Base-by-base conservation (phyloP, 1,284 basidiomycete species). In the Rhodotorula sp. region DNA sequence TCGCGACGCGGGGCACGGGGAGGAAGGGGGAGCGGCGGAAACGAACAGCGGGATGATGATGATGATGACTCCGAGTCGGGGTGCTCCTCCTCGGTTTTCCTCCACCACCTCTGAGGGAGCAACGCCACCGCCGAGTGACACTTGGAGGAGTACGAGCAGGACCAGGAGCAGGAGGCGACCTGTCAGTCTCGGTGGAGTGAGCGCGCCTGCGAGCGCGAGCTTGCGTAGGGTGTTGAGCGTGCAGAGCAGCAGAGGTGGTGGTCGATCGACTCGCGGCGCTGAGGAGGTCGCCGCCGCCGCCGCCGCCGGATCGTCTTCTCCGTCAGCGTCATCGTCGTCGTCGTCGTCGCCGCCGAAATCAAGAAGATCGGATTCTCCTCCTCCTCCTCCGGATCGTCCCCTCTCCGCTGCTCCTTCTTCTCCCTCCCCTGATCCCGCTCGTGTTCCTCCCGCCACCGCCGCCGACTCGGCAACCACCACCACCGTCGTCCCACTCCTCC, bases 131-230 rank as follows among this genome's bases (percentile, higher is more conserved):
- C 10, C 39, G 39, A 43, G 8, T 43, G 39, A 43, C 39, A 43
- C 10, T 43, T 43, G 39, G 39, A 14, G 12, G 12, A 12, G 10
- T 43, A 3, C 10, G 29, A 29, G 29, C 29, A 29, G 29, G 29
- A 2, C 2, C 39, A 43, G 39, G 39, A 43, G 39, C 10, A 43
- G 39, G 10, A 43, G 39, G 39, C 39, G 39, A 43, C 39, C 71
- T 8, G 23, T 26, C 15, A 72, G 71, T 34, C 43, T 68, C 57
- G 71, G 71, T 52, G 67, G 67, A 10, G 57, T 62, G 62, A 49
- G 56, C 31, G 70, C 62, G 39, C 34, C 34, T 34, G 12, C 10
- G 29, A 34, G 29, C 14, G 29, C 62, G 15, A 34, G 58, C n/a
- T 34, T 52, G 51, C 62, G 52, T 3, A 23, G 34, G 23, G 31